Evolutionary conservation across 371 early-diverging fungal species (phyloP).

Genomic region (Mucor velutinosus): DNA sequence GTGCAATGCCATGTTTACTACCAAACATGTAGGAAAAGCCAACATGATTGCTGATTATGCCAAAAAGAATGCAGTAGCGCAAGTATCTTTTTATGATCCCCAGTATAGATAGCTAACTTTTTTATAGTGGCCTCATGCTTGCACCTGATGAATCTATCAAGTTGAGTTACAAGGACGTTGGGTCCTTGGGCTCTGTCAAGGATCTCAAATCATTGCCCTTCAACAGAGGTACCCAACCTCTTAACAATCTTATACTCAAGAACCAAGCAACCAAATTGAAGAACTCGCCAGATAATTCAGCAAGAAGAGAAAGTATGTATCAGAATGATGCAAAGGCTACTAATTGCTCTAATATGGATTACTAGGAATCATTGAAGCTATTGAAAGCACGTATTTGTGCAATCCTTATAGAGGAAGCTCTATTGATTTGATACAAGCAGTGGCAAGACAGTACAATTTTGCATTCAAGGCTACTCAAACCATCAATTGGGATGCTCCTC

Average conservation of each 20-base stretch:
- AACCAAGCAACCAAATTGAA: neutral
- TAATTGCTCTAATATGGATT: neutral
- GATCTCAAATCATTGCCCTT: neutral
- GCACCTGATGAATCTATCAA: neutral
- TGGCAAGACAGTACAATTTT: conserved; percentile 12
- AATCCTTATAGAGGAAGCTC: conserved; percentile 12
- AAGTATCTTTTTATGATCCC: neutral
- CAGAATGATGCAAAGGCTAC: neutral
- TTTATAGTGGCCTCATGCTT: neutral
- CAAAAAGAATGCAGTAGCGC: neutral
- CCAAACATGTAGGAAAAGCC: conserved; percentile 14
- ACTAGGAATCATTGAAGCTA: conserved; percentile 8
- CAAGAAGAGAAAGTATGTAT: neutral
- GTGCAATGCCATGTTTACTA: conserved; percentile 3
- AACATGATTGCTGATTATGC: conserved; percentile 1
- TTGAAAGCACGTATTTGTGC: conserved; percentile 11
- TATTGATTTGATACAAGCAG: conserved; percentile 14
- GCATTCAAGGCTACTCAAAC: conserved; percentile 6
- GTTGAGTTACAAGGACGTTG: neutral
- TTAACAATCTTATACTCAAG: neutral
- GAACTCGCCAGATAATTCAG: neutral
- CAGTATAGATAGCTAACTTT: neutral
- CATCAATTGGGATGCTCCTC: conserved; percentile 7
- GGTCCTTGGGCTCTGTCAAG: neutral
- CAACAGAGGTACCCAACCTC: neutral